These are phyloP conservation scores for Aspergillus thermomutatus DNA, from an alignment of 2,329 filamentous ascomycete genomes.

Conservation along the genomic window DNA sequence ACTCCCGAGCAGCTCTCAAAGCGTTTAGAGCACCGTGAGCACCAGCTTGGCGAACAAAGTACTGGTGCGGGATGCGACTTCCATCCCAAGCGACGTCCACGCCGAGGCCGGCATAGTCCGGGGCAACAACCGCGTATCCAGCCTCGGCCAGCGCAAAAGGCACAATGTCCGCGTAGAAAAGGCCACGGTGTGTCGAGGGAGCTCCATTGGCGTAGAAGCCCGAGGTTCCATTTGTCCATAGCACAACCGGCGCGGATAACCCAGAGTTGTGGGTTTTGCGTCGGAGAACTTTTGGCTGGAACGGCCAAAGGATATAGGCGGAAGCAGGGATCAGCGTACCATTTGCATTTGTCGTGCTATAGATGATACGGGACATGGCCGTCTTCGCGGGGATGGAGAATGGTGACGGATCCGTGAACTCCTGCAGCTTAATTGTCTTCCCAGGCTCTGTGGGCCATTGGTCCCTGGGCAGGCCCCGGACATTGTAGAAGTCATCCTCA, in stretches of 20 bases:
- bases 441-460: constrained; percentile 12
- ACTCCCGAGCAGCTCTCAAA: constrained; percentile 39
- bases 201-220: constrained; percentile 39
- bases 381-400: constrained; percentile 14
- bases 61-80: constrained; percentile 40
- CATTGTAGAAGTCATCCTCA: constrained; percentile 15
- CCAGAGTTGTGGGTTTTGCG: constrained; percentile 3
- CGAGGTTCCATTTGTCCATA: constrained; percentile 47
- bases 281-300: constrained; percentile 17
- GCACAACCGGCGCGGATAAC: constrained; percentile 28
- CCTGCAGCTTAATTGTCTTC: constrained; percentile 11
- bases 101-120: constrained; percentile 48
- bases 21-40: constrained; percentile 47
- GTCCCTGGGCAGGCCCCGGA: constrained; percentile 7
- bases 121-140: constrained; percentile 45
- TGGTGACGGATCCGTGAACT: constrained; percentile 12
- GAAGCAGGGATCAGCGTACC: constrained; percentile 47
- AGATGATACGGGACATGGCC: constrained; percentile 48
- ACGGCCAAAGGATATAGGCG: constrained; percentile 52
- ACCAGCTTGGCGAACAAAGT: constrained; percentile 33
- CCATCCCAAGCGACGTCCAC: constrained; percentile 33
- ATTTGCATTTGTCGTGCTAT: constrained; percentile 46
- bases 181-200: constrained; percentile 41
- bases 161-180: constrained; percentile 41
- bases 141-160: constrained; percentile 41